A percentile compares a stretch with the other conserved stretches of the same genome.
phyloP scores from a whole-genome alignment of 768 basidiomycete genomes.

The Russula griseocarnosa region DNA sequence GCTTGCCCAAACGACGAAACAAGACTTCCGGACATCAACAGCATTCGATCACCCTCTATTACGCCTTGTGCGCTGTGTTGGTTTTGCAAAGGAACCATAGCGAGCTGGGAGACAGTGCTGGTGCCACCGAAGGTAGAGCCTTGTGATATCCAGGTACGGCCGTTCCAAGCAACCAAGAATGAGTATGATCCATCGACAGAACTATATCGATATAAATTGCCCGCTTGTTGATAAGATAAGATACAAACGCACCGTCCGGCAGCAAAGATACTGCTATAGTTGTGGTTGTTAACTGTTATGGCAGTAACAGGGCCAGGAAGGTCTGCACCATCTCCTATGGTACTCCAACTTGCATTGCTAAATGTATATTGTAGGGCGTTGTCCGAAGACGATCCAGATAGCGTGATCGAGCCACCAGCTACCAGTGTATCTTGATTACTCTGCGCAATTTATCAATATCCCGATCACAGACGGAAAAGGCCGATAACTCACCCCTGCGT shows the following conservation, averaged over 20 bases:
- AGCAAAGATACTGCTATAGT: slow-evolving; percentile 81
- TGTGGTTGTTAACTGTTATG: slow-evolving; percentile 75
- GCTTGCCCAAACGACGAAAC: slow-evolving; percentile 67
- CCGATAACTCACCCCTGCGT: slow-evolving; percentile 65
- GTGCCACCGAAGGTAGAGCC: slow-evolving; percentile 53
- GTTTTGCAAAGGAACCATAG: slow-evolving; percentile 84
- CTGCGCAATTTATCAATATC: slow-evolving; percentile 37
- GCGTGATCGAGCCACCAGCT: slow-evolving; percentile 73
- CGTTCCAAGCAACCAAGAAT: slow-evolving; percentile 86
- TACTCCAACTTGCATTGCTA: slow-evolving; percentile 67
- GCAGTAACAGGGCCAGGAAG: slow-evolving; percentile 91
- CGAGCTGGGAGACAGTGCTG: slow-evolving; percentile 73
- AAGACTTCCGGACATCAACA: slow-evolving; percentile 82
- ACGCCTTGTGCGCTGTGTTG: slow-evolving; percentile 66
- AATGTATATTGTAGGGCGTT: slow-evolving; percentile 76
- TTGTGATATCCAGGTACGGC: slow-evolving; percentile 64
- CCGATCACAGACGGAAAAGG: background rate
- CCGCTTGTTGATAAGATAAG: background rate
- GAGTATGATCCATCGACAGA: slow-evolving; percentile 56
- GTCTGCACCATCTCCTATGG: slow-evolving; percentile 53
- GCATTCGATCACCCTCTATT: slow-evolving; percentile 80
- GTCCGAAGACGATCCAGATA: slow-evolving; percentile 57
- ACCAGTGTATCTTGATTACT: slow-evolving; percentile 63
- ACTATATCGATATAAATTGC: slow-evolving; percentile 33
- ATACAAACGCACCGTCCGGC: slow-evolving; percentile 68